These are phyloP conservation scores for Vickermania ingenoplastis DNA, from an alignment of 208 protist species.

Conservation along the genomic window DNA sequence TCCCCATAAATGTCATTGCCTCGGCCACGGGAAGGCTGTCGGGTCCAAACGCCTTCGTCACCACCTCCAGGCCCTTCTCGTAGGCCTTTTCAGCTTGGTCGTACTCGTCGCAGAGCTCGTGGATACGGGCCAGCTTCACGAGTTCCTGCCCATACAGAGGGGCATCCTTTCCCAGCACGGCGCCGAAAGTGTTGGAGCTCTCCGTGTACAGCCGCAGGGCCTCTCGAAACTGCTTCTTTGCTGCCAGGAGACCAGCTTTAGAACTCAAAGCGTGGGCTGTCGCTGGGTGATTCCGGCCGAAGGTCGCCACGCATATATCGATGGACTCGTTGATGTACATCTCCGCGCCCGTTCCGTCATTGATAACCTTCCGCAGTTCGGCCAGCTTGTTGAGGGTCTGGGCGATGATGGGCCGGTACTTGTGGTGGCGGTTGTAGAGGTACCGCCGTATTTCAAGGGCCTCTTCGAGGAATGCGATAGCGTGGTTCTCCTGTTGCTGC, in stretches of 20 bases:
- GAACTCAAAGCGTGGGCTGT: constrained; percentile 79
- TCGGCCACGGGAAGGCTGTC: constrained; percentile 64
- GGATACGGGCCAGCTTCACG: constrained; percentile 68
- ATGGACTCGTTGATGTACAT: constrained; percentile 85
- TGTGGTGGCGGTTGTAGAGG: constrained; percentile 65
- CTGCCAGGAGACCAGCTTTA: constrained; percentile 70
- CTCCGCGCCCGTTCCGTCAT: constrained; percentile 73
- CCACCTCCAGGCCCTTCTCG: constrained; percentile 45
- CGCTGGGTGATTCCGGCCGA: constrained; percentile 72
- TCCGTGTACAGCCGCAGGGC: constrained; percentile 71
- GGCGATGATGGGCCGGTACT: constrained; percentile 84
- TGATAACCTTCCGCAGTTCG: constrained; percentile 73
- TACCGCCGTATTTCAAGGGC: constrained; percentile 79
- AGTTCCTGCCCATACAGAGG: constrained; percentile 67
- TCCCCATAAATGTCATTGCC: constrained; percentile 65
- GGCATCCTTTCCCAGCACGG: constrained; percentile 68
- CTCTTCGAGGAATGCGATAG: constrained; percentile 79
- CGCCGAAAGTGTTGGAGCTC: constrained; percentile 59
- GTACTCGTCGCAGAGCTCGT: constrained; percentile 75
- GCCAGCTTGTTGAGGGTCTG: constrained; percentile 86
- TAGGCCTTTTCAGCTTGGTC: constrained; percentile 59
- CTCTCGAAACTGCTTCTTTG: constrained; percentile 74
- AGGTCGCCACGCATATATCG: constrained; percentile 68
- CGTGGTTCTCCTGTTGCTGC: constrained; percentile 49
- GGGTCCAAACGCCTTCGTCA: constrained; percentile 50